phyloP scores from a whole-genome alignment of 2,329 filamentous ascomycete species.

The Dichotomopilus funicola region DNA sequence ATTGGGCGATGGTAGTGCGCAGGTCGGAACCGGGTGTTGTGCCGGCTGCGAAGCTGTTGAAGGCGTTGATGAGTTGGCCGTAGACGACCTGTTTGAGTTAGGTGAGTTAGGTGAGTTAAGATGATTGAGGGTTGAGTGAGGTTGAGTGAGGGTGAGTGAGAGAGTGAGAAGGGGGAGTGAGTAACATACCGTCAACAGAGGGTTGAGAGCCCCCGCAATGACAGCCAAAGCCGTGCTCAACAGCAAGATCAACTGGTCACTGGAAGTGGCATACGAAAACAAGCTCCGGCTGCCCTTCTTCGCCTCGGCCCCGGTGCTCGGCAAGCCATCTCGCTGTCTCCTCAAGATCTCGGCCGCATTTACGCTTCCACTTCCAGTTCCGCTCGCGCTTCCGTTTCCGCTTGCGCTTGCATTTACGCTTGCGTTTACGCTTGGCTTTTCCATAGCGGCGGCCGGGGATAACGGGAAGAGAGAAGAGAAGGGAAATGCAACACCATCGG shows the following conservation, averaged over 20 bases:
- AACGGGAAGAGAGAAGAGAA: not conserved
- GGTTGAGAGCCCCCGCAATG: not conserved
- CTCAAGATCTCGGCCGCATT: not conserved
- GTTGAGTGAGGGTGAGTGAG: no score
- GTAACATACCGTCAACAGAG: not conserved
- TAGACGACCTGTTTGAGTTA: no score
- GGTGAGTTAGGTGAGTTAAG: no score
- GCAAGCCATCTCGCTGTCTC: not conserved
- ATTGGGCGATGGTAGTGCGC: constrained; percentile 40
- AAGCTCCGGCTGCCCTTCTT: not conserved
- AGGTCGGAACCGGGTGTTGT: not conserved
- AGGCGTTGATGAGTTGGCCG: not conserved
- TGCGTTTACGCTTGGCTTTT: not conserved
- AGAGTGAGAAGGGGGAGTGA: not conserved
- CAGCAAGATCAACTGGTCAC: not conserved
- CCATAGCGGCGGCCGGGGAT: not conserved
- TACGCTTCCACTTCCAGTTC: no score
- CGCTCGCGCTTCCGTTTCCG: no score
- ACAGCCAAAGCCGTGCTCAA: not conserved
- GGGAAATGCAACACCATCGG: no score
- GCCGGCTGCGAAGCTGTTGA: not conserved
- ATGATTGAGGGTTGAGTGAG: no score
- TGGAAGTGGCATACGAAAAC: not conserved
- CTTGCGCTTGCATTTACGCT: no score
- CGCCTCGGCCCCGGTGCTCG: not conserved